Conservation (phyloP, 805 yeast genomes). For the Ogataea chonburiensis region DNA sequence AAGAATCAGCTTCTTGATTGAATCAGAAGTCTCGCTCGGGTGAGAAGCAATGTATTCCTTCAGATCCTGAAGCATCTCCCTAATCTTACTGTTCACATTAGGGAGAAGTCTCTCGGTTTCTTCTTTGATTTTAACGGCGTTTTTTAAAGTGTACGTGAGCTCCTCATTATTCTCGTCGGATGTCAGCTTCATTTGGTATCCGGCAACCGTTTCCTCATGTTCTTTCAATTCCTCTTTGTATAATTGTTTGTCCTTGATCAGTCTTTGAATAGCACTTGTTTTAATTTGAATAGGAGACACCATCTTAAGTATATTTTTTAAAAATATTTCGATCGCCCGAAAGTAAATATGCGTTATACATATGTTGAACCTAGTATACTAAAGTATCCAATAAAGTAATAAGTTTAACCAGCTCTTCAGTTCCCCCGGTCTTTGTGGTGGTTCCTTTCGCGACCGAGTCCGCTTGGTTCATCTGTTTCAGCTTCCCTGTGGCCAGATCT, state of each 20-base stretch:
- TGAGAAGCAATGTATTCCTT: slow-evolving; percentile 24
- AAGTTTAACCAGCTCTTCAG: slow-evolving; percentile 27
- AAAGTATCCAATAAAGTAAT: slow-evolving; percentile 32
- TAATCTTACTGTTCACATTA: slow-evolving; percentile 24
- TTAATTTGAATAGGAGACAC: slow-evolving; percentile 70
- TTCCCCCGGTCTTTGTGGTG: slow-evolving; percentile 9
- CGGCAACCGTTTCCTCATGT: slow-evolving; percentile 16
- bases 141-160: slow-evolving; percentile 26
- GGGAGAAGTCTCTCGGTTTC: slow-evolving; percentile 33
- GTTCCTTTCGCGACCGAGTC: not conserved
- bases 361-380: slow-evolving; percentile 12
- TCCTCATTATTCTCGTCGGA: slow-evolving; percentile 26
- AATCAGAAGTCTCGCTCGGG: slow-evolving; percentile 22
- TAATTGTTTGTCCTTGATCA: slow-evolving; percentile 63
- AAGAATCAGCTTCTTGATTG: slow-evolving; percentile 21
- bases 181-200: slow-evolving; percentile 12
- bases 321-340: slow-evolving; percentile 1
- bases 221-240: slow-evolving; percentile 56
- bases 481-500: slow-evolving; percentile 26
- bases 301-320: slow-evolving; percentile 37
- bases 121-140: slow-evolving; percentile 26
- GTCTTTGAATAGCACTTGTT: slow-evolving; percentile 63
- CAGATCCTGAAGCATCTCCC: slow-evolving; percentile 22
- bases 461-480: not conserved
- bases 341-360: slow-evolving; percentile 1